Base-by-base conservation (phyloP, 2,329 filamentous ascomycete genomes). In the Dactylellina cionopaga region DNA sequence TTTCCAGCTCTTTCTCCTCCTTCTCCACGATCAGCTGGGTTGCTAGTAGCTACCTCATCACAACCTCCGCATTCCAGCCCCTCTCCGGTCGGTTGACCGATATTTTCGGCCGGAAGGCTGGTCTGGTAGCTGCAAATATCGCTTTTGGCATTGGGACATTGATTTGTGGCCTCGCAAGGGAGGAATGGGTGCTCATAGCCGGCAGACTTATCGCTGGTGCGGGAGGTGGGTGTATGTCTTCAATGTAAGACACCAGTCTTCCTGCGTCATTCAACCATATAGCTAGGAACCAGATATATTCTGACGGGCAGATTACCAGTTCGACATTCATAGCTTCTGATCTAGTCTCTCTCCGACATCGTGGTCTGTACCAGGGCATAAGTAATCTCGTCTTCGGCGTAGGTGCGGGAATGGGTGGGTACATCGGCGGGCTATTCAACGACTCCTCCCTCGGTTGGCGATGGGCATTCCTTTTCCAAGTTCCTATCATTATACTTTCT, bases 1-100 rank as follows among this genome's bases (percentile, higher is more conserved):
- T 97, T 75, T 91, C 91, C 22, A 90, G 88, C 78, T 89, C 90
- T 43, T 96, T 96, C 81, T 84, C 89, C 69, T 96, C 91, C 0
- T 86, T 96, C 25, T 90, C 89, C 17, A 84, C 95, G 2, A 84
- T 96, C 46, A 93, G 92, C 0, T 96, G 92, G 92, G 87, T 96
- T 5, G 92, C 92, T 0, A 90, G 91, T 0, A 89, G 91, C 19
- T 96, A 96, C 79, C 85, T 96, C 25, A 92, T 96, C 77, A 90
- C 92, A 75, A 96, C 94, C 79, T 90, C 92, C 1, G 92, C 92
- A 0, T 91, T 88, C 77, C 92, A 96, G 79, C 92, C 92, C 10
- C 85, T 96, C 17, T 92, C 90, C 7, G 93, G 93, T 4, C 88
- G 92, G 3, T 80, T 96, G 70, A 96, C 92, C 0, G 93, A 96